Base-by-base conservation (phyloP, 495 filamentous ascomycete genomes). In the Aspergillus sparsus region DNA sequence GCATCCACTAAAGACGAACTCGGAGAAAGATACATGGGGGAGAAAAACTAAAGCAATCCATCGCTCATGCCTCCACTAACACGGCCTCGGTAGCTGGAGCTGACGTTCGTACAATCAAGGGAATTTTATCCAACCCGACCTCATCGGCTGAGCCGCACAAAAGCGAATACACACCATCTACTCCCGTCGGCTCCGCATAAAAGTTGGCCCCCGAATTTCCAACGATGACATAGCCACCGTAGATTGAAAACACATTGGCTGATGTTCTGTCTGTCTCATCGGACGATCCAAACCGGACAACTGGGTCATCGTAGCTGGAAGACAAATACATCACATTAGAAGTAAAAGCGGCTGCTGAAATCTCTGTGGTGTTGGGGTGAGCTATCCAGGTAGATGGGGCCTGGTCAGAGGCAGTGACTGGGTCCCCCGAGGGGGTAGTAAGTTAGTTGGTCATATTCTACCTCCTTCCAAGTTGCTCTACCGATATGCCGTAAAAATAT, bases 221-320 rank as follows among this genome's bases (percentile, higher is more conserved):
- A 15, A 57, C 49, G 5, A 57, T 3, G 11, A 57, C 55, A 18
- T 57, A 57, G 16, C 31, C 49, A 3, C 55, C 55, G 33, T 57
- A 57, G 44, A 49, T 31, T 16, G 12, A 13, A 33, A 57, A 49
- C 2, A 31, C 15, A 33, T 16, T 37, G 3, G 31, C 44, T 16
- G 31, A 8, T 11, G 32, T 39, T n/a, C 2, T 35, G 15, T 15
- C 15, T 7, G 31, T 5, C 9, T 49, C 31, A 3, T 39, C 31
- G 44, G 44, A 15, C 8, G 33, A 4, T 18, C 8, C 45, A 33
- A 57, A 57, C 10, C 32, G 3, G 32, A 57, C 55, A 9, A 31
- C 18, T 3, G 11, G 33, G 44, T 27, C 44, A 33, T 13, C 10
- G 10, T 6, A 7, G 31, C 33, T 32, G 31, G 7, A 15, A 41